Evolutionary conservation across 2,329 filamentous ascomycete genomes (phyloP), one percentile per base, ranked within the genome.

Genomic region (Monosporascus sp.): DNA sequence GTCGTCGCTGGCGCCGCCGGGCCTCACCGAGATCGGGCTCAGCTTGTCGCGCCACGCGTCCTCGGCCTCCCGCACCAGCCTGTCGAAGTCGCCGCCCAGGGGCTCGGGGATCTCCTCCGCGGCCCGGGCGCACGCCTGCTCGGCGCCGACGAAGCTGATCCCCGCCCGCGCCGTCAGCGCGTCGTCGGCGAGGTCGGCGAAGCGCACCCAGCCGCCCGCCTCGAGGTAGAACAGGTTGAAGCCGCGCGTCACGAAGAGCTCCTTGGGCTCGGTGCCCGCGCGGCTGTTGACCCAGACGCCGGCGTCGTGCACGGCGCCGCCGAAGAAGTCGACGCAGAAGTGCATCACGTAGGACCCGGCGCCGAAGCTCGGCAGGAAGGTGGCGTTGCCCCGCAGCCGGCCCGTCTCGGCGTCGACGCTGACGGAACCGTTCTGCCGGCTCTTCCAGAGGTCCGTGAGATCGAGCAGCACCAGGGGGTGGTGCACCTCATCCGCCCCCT

Each of bases 111-210:
- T 83, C 59, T 89, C 85, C 2, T 65, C 72, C 63, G 85, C 79
- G 0, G 82, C 84, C 59, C 82, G 85, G 3, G 67, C 61, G 61
- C 85, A 89, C 2, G 85, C 85, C 65, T 85, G 78, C 0, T 77
- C 73, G 2, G 74, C 70, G 57, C 78, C 84, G 54, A 86, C 79
- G 65, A 86, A 86, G 55, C 83, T 87, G 8, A 86, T 69, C 0
- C 84, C 85, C 48, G 86, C 78, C 22, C 84, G 73, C 8, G 76
- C 82, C n/a, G 79, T 67, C 15, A 88, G 70, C 2, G 74, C 74
- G 24, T 74, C 73, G 50, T 77, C 59, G n/a, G 47, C 42, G 7
- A 69, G 54, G 3, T 76, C 60, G 42, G 76, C 56, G 53, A 86
- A 85, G 31, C 78, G 75, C 14, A 75, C 74, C 72, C 80, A 86